A percentile compares a stretch with the other conserved stretches of the same genome.
Evolutionary conservation across 2,329 filamentous ascomycete species (phyloP).

Genomic region (Venturia effusa): DNA sequence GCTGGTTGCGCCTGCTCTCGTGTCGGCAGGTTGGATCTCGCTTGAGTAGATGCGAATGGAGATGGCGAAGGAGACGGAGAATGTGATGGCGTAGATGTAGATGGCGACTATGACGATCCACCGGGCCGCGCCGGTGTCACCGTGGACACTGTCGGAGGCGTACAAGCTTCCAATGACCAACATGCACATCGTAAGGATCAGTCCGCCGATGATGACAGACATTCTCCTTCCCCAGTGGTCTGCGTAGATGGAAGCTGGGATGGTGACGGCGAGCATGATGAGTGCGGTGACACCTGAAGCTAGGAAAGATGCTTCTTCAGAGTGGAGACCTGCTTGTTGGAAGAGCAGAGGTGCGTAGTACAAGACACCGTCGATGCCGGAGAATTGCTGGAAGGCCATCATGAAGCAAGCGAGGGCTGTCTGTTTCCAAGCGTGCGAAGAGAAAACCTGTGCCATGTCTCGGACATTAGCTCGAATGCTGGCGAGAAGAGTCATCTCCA

Average conservation of each 20-base stretch:
- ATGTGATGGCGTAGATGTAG: slow-evolving; percentile 39
- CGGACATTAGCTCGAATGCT: slow-evolving; percentile 2
- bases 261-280: slow-evolving; percentile 42
- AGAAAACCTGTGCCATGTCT: slow-evolving; percentile 7
- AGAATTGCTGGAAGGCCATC: slow-evolving; percentile 49
- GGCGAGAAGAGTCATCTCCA: neutral
- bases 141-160: slow-evolving; percentile 33
- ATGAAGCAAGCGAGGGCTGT: slow-evolving; percentile 41
- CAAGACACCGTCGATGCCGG: slow-evolving; percentile 49
- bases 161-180: slow-evolving; percentile 44
- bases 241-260: slow-evolving; percentile 42
- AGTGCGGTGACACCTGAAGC: slow-evolving; percentile 49
- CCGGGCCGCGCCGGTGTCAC: slow-evolving; percentile 26
- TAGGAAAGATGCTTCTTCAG: slow-evolving; percentile 42
- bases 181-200: slow-evolving; percentile 40
- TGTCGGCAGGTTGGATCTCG: slow-evolving; percentile 47
- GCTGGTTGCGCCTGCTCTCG: slow-evolving; percentile 43
- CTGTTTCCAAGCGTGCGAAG: neutral
- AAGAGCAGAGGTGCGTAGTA: slow-evolving; percentile 47
- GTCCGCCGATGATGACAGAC: slow-evolving; percentile 42
- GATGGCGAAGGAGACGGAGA: slow-evolving; percentile 43
- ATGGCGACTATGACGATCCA: slow-evolving; percentile 43
- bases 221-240: slow-evolving; percentile 46
- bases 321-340: slow-evolving; percentile 42
- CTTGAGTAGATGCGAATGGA: slow-evolving; percentile 45